These are phyloP conservation scores for Teratosphaeria pseudoeucalypti DNA, from an alignment of 2,329 filamentous ascomycete genomes.

Conservation along the genomic window DNA sequence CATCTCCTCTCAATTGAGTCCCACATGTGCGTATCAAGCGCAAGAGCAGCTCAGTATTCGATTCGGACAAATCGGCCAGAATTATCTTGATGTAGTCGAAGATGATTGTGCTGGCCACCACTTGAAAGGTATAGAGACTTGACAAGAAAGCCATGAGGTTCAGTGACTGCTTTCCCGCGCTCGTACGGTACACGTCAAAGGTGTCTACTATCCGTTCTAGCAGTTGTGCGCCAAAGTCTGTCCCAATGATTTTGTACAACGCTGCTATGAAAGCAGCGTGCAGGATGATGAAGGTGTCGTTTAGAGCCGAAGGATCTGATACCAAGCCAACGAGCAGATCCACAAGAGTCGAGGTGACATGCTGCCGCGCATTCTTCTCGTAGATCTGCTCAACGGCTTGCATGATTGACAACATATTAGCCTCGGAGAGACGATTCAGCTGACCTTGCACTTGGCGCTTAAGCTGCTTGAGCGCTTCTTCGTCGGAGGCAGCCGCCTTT, in stretches of 20 bases:
- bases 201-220: conserved; percentile 67
- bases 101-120: conserved; percentile 69
- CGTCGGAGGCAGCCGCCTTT: conserved; percentile 50
- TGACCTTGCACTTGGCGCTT: conserved; percentile 76
- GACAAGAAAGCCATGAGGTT: conserved; percentile 77
- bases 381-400: conserved; percentile 76
- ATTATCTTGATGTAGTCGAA: conserved; percentile 84
- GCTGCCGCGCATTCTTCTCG: conserved; percentile 70
- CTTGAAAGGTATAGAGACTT: conserved; percentile 84
- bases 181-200: conserved; percentile 45
- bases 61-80: conserved; percentile 61
- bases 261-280: conserved; percentile 83
- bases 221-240: conserved; percentile 80
- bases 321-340: conserved; percentile 70
- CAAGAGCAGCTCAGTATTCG: conserved; percentile 79
- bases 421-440: conserved; percentile 85
- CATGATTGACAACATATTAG: conserved; percentile 76
- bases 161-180: conserved; percentile 48
- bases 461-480: conserved; percentile 58
- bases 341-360: conserved; percentile 72
- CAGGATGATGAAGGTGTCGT: conserved; percentile 83
- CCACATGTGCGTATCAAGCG: conserved; percentile 74
- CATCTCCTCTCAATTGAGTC: conserved; percentile 74
- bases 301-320: conserved; percentile 64
- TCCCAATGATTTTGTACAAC: conserved; percentile 75